These are phyloP conservation scores for Paraphaeosphaeria minitans DNA, from an alignment of 2,329 filamentous ascomycete genomes.

Conservation along the genomic window DNA sequence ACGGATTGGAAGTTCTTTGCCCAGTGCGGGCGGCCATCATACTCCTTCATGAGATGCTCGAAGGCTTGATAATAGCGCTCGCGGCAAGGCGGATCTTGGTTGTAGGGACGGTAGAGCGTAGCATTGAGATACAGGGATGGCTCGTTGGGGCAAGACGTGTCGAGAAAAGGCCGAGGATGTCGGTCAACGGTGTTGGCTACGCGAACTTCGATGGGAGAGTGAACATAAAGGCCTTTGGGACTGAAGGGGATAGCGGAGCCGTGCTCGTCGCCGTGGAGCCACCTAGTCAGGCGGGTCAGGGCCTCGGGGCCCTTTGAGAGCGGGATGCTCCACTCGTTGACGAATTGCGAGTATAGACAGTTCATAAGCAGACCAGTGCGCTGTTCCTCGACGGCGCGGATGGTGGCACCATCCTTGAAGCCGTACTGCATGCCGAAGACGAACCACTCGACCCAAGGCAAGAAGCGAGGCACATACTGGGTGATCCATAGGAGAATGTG, in stretches of 20 bases:
- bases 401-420: slow-evolving; percentile 72
- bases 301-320: slow-evolving; percentile 86
- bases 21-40: slow-evolving; percentile 85
- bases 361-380: slow-evolving; percentile 89
- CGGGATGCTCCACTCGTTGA: slow-evolving; percentile 97
- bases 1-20: slow-evolving; percentile 82
- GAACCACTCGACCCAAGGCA: slow-evolving; percentile 93
- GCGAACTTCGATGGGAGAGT: slow-evolving; percentile 91
- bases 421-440: slow-evolving; percentile 98
- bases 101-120: slow-evolving; percentile 84
- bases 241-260: slow-evolving; percentile 77
- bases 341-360: slow-evolving; percentile 96
- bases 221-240: slow-evolving; percentile 79
- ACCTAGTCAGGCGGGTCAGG: slow-evolving; percentile 78
- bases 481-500: slow-evolving; percentile 85
- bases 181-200: slow-evolving; percentile 70
- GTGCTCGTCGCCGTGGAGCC: slow-evolving; percentile 79
- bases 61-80: slow-evolving; percentile 86
- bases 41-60: slow-evolving; percentile 85
- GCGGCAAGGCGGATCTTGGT: slow-evolving; percentile 75
- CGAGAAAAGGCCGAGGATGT: slow-evolving; percentile 67
- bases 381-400: slow-evolving; percentile 78
- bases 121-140: slow-evolving; percentile 89
- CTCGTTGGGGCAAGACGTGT: slow-evolving; percentile 69
- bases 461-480: slow-evolving; percentile 75